Base-by-base conservation (phyloP, 208 protist genomes). In the Wallacemonas sp. region DNA sequence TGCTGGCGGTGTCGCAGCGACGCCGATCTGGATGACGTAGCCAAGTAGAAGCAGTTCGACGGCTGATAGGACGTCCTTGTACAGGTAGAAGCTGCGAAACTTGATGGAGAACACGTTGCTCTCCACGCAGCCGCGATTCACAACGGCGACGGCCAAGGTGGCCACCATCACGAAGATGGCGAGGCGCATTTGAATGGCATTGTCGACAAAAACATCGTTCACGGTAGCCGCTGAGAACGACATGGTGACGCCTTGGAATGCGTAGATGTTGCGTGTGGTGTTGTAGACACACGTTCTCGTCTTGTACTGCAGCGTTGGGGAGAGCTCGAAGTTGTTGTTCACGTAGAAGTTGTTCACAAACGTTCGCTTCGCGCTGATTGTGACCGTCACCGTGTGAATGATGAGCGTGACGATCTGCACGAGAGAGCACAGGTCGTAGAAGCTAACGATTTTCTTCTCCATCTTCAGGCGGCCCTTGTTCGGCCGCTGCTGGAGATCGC, bases 131-230 rank as follows among this genome's bases (percentile, higher is more conserved):
- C 32, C 61, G 2, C 83, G 80, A 47, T 95, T 95, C 30, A 84
- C 16, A 5, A 70, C 71, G 33, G 77, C 88, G 16, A 89, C 19
- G 12, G 84, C 0, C 23, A 92, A 52, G 6, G 82, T 57, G 24
- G 75, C 61, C 52, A 46, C 74, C 43, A 72, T 71, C 3, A 94
- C 55, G 41, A 92, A 86, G 34, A 95, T 83, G 14, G 77, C 74
- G 17, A 85, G 54, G 0, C 76, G 79, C 78, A 95, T 83, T 23
- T 88, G 74, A 55, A 83, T 77, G 9, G 86, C 81, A 24, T 85
- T 61, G 60, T 92, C 83, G 9, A 83, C 83, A 38, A 95, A 90
- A n/a, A 95, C 72, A 44, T 84, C 76, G 56, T 85, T 76, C n/a
- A 80, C 65, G 14, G 47, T 75, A 6, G 26, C 29, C 14, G 33